Conservation (phyloP, 257 asterid species). For the Knoxia roxburghii region DNA sequence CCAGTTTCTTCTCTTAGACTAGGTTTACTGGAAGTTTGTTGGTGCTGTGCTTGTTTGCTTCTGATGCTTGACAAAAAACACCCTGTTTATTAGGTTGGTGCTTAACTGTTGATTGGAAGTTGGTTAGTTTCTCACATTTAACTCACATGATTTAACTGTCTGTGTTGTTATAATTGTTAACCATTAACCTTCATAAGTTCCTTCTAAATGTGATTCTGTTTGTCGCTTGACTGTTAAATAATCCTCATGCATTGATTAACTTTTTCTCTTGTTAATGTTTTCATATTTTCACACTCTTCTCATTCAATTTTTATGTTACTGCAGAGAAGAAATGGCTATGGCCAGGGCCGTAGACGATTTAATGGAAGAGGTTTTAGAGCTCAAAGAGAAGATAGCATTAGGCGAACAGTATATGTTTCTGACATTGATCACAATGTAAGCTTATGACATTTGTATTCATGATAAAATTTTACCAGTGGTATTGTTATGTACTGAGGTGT, state of each 20-base stretch:
- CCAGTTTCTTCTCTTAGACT: neutral
- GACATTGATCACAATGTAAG: constrained; percentile 85
- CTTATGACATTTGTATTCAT: neutral
- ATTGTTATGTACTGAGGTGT: constrained; percentile 20
- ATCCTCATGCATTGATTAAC: neutral
- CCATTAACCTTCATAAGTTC: neutral
- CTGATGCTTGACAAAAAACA: neutral
- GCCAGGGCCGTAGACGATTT: constrained; percentile 58
- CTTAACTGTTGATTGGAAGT: neutral
- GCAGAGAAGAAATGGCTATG: constrained; percentile 65
- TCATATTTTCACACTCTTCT: neutral
- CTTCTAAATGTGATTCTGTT: neutral
- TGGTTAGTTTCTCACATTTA: neutral
- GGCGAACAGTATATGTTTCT: constrained; percentile 89
- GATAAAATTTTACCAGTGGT: neutral
- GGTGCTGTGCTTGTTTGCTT: neutral
- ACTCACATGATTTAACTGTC: neutral
- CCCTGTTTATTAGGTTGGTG: neutral
- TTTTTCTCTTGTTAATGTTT: neutral
- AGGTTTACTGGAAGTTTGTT: neutral
- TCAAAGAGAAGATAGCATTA: constrained; percentile 81
- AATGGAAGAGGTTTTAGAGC: constrained; percentile 69
- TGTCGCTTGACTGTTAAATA: neutral
- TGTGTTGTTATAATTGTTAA: neutral
- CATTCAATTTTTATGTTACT: constrained; percentile 14